Evolutionary conservation across 768 basidiomycete species (phyloP).

Genomic region (Goffeauzyma gilvescens): DNA sequence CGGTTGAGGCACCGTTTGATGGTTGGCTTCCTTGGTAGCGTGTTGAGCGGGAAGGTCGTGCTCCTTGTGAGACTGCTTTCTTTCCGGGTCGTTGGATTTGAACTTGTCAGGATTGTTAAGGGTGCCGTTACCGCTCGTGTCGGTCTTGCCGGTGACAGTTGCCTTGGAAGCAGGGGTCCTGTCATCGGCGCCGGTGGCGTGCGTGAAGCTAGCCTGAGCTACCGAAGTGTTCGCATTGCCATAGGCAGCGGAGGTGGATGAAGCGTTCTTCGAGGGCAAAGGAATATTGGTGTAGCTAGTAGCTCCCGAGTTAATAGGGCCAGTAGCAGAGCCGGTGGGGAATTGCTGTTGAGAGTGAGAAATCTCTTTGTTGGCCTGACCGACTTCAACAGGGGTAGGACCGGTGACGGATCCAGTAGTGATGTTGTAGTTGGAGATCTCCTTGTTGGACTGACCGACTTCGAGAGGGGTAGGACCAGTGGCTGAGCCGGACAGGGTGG

Average conservation of each 20-base stretch:
- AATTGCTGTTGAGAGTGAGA: neutral
- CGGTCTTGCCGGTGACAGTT: neutral
- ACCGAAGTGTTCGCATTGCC: slow-evolving; percentile 1
- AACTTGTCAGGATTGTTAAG: slow-evolving; percentile 7
- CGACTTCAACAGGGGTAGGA: neutral
- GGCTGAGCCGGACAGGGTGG: too few species aligned
- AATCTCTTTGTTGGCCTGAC: neutral
- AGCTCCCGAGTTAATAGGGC: neutral
- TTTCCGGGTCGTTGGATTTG: slow-evolving; percentile 6
- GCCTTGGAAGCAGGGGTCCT: neutral
- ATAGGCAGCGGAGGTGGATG: neutral
- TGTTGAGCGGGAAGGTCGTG: slow-evolving; percentile 27
- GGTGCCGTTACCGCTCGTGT: slow-evolving; percentile 2
- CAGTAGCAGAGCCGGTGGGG: neutral
- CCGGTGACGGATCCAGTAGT: too few species aligned
- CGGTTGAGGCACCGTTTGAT: slow-evolving; percentile 24
- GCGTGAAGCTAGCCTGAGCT: slow-evolving; percentile 1
- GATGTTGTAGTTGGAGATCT: too few species aligned
- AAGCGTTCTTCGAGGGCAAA: neutral
- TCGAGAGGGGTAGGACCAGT: too few species aligned
- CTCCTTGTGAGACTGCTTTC: slow-evolving; percentile 6
- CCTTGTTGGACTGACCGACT: too few species aligned
- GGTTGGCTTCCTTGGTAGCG: slow-evolving; percentile 22
- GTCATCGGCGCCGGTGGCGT: too few species aligned
- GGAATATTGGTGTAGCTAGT: slow-evolving; percentile 2